A percentile compares a stretch with the other conserved stretches of the same genome.
Evolutionary conservation across 345 rosid species (phyloP).

Genomic region (Murraya paniculata): DNA sequence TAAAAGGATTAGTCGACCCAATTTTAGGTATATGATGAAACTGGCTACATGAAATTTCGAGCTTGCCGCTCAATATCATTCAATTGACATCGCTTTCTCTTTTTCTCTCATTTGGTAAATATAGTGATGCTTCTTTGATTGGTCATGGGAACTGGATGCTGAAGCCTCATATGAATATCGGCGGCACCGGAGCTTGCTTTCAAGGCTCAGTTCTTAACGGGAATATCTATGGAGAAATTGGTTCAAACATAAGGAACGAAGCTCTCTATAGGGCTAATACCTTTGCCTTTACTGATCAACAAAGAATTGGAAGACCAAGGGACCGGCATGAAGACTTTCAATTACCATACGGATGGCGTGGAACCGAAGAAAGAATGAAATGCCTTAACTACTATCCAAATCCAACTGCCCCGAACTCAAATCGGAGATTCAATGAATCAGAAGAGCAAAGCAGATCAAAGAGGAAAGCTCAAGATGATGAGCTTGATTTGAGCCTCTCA

Average conservation of each 20-base stretch:
- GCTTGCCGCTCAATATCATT: not conserved
- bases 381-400: not conserved
- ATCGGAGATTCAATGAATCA: slow-evolving; percentile 1
- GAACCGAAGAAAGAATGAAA: slow-evolving; percentile 16
- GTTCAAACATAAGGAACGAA: slow-evolving; percentile 20
- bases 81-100: not conserved
- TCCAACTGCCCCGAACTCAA: not conserved
- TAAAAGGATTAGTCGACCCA: slow-evolving; percentile 13
- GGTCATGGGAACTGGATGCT: slow-evolving; percentile 15
- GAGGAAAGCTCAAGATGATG: slow-evolving; percentile 16
- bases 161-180: slow-evolving; percentile 7
- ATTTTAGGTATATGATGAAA: slow-evolving; percentile 23
- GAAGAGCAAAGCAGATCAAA: slow-evolving; percentile 11
- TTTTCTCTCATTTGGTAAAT: not conserved
- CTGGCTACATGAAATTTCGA: not conserved
- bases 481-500: slow-evolving; percentile 37
- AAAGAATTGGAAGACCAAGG: slow-evolving; percentile 5
- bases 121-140: slow-evolving; percentile 9
- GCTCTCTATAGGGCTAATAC: slow-evolving; percentile 1
- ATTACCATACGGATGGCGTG: not conserved
- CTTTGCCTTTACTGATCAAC: not conserved
- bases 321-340: not conserved
- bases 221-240: not conserved
- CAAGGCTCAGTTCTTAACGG: not conserved
- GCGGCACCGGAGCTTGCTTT: not conserved